phyloP scores from a whole-genome alignment of 306 rosid genomes.

The Citrullus mucosospermus region DNA sequence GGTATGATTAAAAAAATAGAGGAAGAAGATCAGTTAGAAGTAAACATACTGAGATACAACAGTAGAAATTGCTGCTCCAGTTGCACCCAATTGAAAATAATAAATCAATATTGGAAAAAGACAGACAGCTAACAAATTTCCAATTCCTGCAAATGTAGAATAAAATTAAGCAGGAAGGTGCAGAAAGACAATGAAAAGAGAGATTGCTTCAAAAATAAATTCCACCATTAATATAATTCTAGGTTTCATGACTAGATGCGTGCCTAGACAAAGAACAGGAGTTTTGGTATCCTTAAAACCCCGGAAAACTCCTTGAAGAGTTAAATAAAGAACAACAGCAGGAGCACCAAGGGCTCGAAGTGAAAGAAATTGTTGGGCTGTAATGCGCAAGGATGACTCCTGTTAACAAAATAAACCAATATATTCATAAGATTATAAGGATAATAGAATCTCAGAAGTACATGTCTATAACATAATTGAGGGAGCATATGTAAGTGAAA shows the following conservation, averaged over 20 bases:
- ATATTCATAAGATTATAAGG: background rate
- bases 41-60: slow-evolving; percentile 85
- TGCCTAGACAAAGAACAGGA: slow-evolving; percentile 84
- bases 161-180: background rate
- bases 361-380: slow-evolving; percentile 54
- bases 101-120: slow-evolving; percentile 75
- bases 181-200: slow-evolving; percentile 2
- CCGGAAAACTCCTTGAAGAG: slow-evolving; percentile 95
- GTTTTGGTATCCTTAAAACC: slow-evolving; percentile 95
- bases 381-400: slow-evolving; percentile 53
- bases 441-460: background rate
- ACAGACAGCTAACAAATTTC: slow-evolving; percentile 62
- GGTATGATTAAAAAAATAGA: background rate
- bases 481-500: background rate
- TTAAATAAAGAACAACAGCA: slow-evolving; percentile 88
- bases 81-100: slow-evolving; percentile 60
- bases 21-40: slow-evolving; percentile 3
- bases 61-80: slow-evolving; percentile 86
- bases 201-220: background rate
- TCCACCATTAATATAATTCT: slow-evolving; percentile 3
- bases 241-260: slow-evolving; percentile 19
- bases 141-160: slow-evolving; percentile 51
- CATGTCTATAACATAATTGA: background rate
- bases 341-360: slow-evolving; percentile 95
- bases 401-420: slow-evolving; percentile 19